Conservation (phyloP, 179 eudicot species). For the Spergularia azorica region DNA sequence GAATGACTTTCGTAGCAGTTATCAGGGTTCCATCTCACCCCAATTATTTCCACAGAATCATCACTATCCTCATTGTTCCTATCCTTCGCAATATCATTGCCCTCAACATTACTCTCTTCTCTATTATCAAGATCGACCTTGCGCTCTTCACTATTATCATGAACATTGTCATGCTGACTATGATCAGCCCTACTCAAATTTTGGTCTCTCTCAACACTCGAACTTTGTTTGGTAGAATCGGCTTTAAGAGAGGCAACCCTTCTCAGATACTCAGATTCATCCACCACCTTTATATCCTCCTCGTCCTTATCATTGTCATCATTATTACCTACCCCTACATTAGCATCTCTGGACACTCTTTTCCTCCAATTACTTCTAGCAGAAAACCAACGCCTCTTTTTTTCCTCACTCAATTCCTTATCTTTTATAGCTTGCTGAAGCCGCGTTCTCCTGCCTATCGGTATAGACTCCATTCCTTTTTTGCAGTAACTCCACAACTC, state of each 20-base stretch:
- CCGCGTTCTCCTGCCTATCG: slow-evolving; percentile 28
- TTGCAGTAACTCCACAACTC: background rate
- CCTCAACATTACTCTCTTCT: background rate
- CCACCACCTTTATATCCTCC: background rate
- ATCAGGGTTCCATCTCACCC: slow-evolving; percentile 22
- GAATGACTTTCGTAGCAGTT: slow-evolving; percentile 4
- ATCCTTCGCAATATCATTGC: background rate
- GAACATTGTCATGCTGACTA: background rate
- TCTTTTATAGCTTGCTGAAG: background rate
- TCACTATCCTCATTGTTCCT: slow-evolving; percentile 13
- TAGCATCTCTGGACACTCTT: background rate
- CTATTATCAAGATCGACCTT: background rate
- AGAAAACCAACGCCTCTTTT: background rate
- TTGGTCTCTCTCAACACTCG: background rate
- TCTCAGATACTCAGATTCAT: slow-evolving; percentile 3
- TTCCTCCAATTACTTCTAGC: background rate
- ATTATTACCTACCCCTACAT: background rate
- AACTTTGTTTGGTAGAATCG: background rate
- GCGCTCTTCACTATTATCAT: background rate
- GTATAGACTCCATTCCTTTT: slow-evolving; percentile 13
- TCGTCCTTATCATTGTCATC: background rate
- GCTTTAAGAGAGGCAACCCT: background rate
- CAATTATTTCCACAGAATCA: slow-evolving; percentile 25
- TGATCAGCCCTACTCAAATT: background rate
- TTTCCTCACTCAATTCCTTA: background rate